Percentiles rank a stretch among this genome's conserved stretches.
phyloP scores from a whole-genome alignment of 2,329 filamentous ascomycete genomes.

The Trichoderma sp. region DNA sequence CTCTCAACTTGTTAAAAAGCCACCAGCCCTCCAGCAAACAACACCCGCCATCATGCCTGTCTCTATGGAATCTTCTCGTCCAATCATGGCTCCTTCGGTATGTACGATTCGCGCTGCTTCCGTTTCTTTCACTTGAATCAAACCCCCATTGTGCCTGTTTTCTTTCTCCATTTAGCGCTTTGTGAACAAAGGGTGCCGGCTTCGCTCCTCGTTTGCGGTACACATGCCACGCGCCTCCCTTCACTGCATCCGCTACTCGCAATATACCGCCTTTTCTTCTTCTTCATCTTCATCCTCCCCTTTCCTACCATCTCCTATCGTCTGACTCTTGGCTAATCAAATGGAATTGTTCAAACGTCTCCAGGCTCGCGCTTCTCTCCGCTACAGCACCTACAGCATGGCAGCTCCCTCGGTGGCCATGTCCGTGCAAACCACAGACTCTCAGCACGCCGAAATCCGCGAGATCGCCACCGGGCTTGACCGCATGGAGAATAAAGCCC shows the following conservation, averaged over 20 bases:
- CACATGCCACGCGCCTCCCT: neutral
- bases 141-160: neutral
- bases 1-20: neutral
- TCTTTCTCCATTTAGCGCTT: neutral
- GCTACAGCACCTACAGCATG: constrained; percentile 60
- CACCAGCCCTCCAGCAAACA: neutral
- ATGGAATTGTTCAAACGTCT: neutral
- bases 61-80: constrained; percentile 58
- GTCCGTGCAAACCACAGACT: constrained; percentile 45
- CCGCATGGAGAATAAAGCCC: constrained; percentile 85
- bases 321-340: neutral
- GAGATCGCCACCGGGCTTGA: constrained; percentile 77
- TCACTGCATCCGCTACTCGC: neutral
- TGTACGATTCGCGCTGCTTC: constrained; percentile 33
- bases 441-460: constrained; percentile 54
- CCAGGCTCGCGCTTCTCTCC: constrained; percentile 52
- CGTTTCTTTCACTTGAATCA: neutral
- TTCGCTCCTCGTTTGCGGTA: neutral
- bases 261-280: neutral
- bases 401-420: constrained; percentile 58
- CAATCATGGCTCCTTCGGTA: constrained; percentile 63
- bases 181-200: neutral
- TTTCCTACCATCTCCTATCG: neutral
- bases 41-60: constrained; percentile 44
- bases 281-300: neutral